Evolutionary conservation across 2,329 filamentous ascomycete species (phyloP).

Genomic region (Aureobasidium subglaciale): DNA sequence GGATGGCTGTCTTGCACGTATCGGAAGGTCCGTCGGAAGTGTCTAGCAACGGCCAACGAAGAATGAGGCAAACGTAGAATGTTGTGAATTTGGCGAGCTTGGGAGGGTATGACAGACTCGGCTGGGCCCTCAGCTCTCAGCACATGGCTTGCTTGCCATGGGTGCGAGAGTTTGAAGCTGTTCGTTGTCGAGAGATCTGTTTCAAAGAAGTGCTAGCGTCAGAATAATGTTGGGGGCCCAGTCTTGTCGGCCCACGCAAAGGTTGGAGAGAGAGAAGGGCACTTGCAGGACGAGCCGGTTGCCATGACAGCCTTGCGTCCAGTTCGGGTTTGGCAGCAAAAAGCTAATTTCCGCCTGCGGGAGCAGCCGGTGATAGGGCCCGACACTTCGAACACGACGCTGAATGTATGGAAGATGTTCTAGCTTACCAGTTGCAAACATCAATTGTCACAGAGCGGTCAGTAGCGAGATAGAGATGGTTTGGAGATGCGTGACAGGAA

Average conservation of each 20-base stretch:
- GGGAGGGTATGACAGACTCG: not conserved
- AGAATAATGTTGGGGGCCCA: constrained; percentile 16
- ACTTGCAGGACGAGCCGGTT: constrained; percentile 13
- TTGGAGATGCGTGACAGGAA: not conserved
- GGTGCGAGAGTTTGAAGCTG: constrained; percentile 12
- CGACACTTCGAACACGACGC: not conserved
- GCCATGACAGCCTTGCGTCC: constrained; percentile 4
- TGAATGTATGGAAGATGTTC: constrained; percentile 3
- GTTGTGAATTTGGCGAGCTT: constrained; percentile 1
- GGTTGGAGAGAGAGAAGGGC: constrained; percentile 13
- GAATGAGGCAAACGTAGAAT: constrained; percentile 10
- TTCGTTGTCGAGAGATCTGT: constrained; percentile 13
- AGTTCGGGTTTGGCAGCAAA: constrained; percentile 1
- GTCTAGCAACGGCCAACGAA: constrained; percentile 11
- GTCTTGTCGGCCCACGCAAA: constrained; percentile 11
- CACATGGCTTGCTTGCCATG: constrained; percentile 12
- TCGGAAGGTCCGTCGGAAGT: constrained; percentile 9
- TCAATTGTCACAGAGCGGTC: not conserved
- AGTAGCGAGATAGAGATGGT: not conserved
- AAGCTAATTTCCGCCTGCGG: constrained; percentile 14
- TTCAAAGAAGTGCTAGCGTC: constrained; percentile 13
- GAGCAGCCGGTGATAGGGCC: constrained; percentile 11
- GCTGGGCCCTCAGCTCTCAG: constrained; percentile 2
- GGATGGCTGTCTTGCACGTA: not conserved
- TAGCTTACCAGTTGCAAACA: constrained; percentile 1